These are phyloP conservation scores for Arxiozyma telluris DNA, from an alignment of 1,139 yeast genomes.

Conservation along the genomic window DNA sequence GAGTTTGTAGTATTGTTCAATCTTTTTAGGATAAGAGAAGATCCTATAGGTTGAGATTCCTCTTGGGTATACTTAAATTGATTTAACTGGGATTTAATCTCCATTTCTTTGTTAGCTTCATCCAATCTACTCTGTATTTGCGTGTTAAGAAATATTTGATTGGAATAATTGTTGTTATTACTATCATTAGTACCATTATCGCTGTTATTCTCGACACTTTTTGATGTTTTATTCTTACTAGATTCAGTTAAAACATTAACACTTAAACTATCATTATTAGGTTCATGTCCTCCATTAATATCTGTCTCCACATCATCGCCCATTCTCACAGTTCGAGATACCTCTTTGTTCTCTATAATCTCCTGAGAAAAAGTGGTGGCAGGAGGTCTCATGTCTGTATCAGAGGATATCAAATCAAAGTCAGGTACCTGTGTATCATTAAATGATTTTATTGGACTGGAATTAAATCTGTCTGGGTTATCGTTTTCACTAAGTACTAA, in stretches of 20 bases:
- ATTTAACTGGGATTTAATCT: conserved; percentile 11
- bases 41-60: background rate
- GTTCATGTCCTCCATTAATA: background rate
- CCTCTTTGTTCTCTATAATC: background rate
- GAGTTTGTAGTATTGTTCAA: background rate
- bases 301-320: background rate
- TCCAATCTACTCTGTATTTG: conserved; percentile 28
- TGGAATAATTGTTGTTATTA: background rate
- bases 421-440: conserved; percentile 22
- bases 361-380: background rate
- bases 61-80: conserved; percentile 15
- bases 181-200: too few species aligned
- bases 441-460: conserved; percentile 2
- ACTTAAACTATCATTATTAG: background rate
- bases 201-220: too few species aligned
- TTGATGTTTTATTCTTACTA: too few species aligned
- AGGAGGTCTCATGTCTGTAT: background rate
- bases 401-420: conserved; percentile 7
- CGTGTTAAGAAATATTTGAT: conserved; percentile 21
- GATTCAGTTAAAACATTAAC: background rate
- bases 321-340: background rate
- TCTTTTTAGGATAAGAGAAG: background rate
- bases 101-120: conserved; percentile 17
- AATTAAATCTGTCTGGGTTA: background rate
- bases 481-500: background rate